These are phyloP conservation scores for Rhizopus sp. DNA, from an alignment of 371 early-diverging fungal species.

Conservation along the genomic window DNA sequence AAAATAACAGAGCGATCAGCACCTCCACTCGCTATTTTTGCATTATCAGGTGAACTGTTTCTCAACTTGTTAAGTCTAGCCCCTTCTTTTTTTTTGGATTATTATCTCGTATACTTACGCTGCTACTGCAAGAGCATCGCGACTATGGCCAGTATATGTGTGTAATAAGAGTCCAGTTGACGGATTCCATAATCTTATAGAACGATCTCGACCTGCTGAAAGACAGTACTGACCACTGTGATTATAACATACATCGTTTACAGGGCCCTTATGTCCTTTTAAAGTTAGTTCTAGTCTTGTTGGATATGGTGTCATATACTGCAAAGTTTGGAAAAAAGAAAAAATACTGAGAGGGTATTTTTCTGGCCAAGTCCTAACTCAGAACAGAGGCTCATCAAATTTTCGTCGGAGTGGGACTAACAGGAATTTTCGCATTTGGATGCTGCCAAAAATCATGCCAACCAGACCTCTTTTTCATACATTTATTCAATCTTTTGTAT, in stretches of 20 bases:
- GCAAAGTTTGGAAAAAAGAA: conserved; percentile 3
- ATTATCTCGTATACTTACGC: conserved; percentile 46
- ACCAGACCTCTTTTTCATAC: too few species aligned
- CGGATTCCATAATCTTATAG: conserved; percentile 81
- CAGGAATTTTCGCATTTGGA: too few species aligned
- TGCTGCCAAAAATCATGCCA: too few species aligned
- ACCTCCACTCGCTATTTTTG: conserved; percentile 81
- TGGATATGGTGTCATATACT: conserved; percentile 38
- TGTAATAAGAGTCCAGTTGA: conserved; percentile 67
- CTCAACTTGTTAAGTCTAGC: conserved; percentile 6
- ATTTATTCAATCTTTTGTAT: too few species aligned
- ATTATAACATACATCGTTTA: conserved; percentile 68
- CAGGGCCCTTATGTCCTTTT: conserved; percentile 65
- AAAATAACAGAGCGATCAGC: conserved; percentile 79
- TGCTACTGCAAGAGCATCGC: conserved; percentile 77
- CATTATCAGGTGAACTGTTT: conserved; percentile 74
- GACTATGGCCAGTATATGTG: conserved; percentile 83
- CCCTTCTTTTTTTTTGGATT: background rate
- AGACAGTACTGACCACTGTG: conserved; percentile 72
- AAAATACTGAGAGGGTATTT: too few species aligned
- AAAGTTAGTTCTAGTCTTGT: conserved; percentile 43
- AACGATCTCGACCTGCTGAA: conserved; percentile 80
- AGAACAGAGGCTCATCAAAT: too few species aligned
- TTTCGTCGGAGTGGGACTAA: too few species aligned
- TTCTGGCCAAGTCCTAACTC: too few species aligned